Evolutionary conservation across 257 asterid genomes (phyloP).

Genomic region (Mitragyna speciosa): DNA sequence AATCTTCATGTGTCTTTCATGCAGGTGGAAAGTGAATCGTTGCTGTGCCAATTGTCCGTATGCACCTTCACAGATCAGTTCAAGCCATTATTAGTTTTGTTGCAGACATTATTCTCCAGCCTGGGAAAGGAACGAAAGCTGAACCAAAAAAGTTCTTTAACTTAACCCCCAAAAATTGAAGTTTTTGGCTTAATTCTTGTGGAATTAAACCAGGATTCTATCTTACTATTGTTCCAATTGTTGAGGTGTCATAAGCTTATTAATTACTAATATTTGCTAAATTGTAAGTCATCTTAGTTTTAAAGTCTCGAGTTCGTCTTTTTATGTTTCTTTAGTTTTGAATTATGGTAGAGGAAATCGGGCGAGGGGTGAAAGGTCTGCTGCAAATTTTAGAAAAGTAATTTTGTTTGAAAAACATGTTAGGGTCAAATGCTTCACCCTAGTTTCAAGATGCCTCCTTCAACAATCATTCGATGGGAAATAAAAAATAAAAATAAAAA

Average conservation of each 20-base stretch:
- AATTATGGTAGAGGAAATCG: too few relatives aligned
- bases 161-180: not conserved
- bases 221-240: not conserved
- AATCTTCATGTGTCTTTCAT: not conserved
- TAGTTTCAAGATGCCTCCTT: too few relatives aligned
- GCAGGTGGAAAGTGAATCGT: not conserved
- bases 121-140: not conserved
- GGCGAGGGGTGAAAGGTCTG: too few relatives aligned
- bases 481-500: too few relatives aligned
- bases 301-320: too few relatives aligned
- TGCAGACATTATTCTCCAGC: not conserved
- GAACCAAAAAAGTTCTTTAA: not conserved
- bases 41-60: not conserved
- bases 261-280: not conserved
- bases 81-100: not conserved
- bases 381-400: too few relatives aligned
- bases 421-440: too few relatives aligned
- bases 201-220: not conserved
- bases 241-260: not conserved
- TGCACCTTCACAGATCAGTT: not conserved
- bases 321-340: too few relatives aligned
- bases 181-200: not conserved
- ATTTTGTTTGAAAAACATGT: too few relatives aligned
- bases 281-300: not conserved
- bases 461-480: too few relatives aligned